These are phyloP conservation scores for Massariosphaeria phaeospora DNA, from an alignment of 495 filamentous ascomycete species.

Conservation along the genomic window DNA sequence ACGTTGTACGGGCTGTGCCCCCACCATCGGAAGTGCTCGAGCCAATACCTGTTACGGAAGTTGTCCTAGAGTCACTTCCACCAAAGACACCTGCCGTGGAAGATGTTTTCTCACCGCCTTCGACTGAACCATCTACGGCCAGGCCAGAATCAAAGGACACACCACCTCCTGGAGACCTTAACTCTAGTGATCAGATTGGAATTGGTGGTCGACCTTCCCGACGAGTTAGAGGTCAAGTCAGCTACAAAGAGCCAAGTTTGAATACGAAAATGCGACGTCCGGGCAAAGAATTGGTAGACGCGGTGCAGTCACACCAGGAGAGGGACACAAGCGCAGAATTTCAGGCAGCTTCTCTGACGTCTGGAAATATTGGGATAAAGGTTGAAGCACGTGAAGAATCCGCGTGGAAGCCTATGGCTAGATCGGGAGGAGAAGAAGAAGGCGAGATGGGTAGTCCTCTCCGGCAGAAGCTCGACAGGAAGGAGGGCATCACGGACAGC, in stretches of 20 bases:
- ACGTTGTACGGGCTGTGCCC: neutral
- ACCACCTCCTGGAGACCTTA: slow-evolving; percentile 38
- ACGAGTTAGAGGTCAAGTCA: slow-evolving; percentile 39
- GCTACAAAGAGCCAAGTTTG: slow-evolving; percentile 43
- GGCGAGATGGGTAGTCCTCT: slow-evolving; percentile 26
- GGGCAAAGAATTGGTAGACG: slow-evolving; percentile 39
- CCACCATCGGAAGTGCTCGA: slow-evolving; percentile 26
- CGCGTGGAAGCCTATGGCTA: slow-evolving; percentile 21
- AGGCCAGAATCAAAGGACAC: slow-evolving; percentile 36
- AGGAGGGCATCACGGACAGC: neutral
- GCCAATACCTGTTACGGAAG: slow-evolving; percentile 27
- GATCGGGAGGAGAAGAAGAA: slow-evolving; percentile 2
- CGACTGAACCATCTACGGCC: slow-evolving; percentile 35
- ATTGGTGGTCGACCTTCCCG: slow-evolving; percentile 33
- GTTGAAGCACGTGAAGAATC: slow-evolving; percentile 10
- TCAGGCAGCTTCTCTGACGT: slow-evolving; percentile 2
- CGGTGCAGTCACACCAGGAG: slow-evolving; percentile 31
- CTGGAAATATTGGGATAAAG: slow-evolving; percentile 17
- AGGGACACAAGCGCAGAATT: slow-evolving; percentile 27
- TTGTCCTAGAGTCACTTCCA: slow-evolving; percentile 28
- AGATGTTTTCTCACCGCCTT: slow-evolving; percentile 39
- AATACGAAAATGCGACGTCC: slow-evolving; percentile 42
- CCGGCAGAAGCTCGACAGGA: slow-evolving; percentile 24
- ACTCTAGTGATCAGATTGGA: slow-evolving; percentile 11
- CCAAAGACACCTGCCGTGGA: slow-evolving; percentile 38